Percentiles rank a stretch among this genome's conserved stretches.
These are phyloP conservation scores for Dactylonectria macrodidyma DNA, from an alignment of 2,329 filamentous ascomycete genomes.

Conservation along the genomic window DNA sequence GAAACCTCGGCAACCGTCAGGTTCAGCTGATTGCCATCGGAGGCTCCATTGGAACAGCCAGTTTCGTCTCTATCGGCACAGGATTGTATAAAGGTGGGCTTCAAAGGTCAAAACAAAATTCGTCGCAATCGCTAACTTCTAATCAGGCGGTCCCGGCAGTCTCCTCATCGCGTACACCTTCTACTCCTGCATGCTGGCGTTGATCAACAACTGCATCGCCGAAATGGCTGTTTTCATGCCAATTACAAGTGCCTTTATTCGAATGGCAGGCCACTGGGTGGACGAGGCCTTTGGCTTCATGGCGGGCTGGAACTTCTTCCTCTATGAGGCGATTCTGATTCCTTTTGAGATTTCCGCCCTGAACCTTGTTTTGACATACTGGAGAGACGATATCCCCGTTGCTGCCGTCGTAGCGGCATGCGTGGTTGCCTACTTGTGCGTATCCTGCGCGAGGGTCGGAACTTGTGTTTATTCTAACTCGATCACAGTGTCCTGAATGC, in stretches of 20 bases:
- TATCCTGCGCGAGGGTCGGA: background rate
- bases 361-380: conserved; percentile 32
- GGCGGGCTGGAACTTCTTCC: conserved; percentile 36
- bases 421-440: conserved; percentile 30
- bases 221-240: conserved; percentile 36
- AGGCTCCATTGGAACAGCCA: conserved; percentile 35
- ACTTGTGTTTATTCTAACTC: background rate
- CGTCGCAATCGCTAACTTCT: too few species aligned
- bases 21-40: conserved; percentile 37
- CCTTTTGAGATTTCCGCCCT: conserved; percentile 35
- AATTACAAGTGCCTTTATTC: conserved; percentile 33
- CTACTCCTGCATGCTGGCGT: conserved; percentile 30
- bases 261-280: conserved; percentile 36
- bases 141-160: conserved; percentile 22
- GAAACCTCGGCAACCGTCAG: conserved; percentile 33
- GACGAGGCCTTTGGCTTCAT: conserved; percentile 37
- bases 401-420: conserved; percentile 32
- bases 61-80: conserved; percentile 35
- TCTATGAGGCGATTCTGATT: conserved; percentile 34
- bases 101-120: too few species aligned
- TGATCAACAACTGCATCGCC: conserved; percentile 34
- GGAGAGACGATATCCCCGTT: conserved; percentile 36
- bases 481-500: conserved; percentile 25
- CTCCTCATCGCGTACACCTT: conserved; percentile 33
- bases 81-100: conserved; percentile 27